phyloP scores from a whole-genome alignment of 2,329 filamentous ascomycete species.

The Fusarium graminum region DNA sequence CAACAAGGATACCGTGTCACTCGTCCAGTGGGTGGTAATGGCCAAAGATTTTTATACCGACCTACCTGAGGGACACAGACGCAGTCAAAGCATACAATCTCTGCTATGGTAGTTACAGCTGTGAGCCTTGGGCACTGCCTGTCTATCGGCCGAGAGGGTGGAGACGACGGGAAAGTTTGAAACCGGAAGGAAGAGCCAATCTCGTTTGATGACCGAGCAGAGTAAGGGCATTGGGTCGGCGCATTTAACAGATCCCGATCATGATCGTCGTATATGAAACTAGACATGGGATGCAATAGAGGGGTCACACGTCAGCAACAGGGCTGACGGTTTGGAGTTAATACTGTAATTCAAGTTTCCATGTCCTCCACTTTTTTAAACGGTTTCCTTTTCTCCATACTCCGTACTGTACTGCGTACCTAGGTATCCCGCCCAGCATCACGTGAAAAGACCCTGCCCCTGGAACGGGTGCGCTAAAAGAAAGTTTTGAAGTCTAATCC shows the following conservation, averaged over 20 bases:
- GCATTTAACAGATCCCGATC: neutral
- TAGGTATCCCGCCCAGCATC: neutral
- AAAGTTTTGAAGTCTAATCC: neutral
- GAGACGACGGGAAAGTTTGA: constrained; percentile 13
- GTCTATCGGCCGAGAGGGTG: constrained; percentile 7
- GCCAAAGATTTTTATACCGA: constrained; percentile 18
- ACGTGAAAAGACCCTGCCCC: constrained; percentile 11
- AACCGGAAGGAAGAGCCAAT: constrained; percentile 27
- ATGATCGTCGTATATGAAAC: constrained; percentile 19
- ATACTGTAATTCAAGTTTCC: neutral
- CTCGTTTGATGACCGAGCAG: constrained; percentile 5
- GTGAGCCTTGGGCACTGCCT: neutral
- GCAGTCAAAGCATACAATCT: neutral
- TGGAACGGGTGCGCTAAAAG: constrained; percentile 7
- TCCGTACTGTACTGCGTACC: no score
- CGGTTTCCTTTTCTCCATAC: neutral
- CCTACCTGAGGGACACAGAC: neutral
- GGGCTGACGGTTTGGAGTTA: constrained; percentile 22
- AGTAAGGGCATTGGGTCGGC: no score
- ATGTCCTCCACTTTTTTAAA: constrained; percentile 7
- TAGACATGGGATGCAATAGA: neutral
- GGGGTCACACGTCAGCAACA: constrained; percentile 21
- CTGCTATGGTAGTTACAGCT: neutral
- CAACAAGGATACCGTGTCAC: constrained; percentile 10
- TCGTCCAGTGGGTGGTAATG: constrained; percentile 1